Evolutionary conservation across 768 basidiomycete genomes (phyloP), one percentile per base, ranked within the genome.

Genomic region (Dentipellis sp.): DNA sequence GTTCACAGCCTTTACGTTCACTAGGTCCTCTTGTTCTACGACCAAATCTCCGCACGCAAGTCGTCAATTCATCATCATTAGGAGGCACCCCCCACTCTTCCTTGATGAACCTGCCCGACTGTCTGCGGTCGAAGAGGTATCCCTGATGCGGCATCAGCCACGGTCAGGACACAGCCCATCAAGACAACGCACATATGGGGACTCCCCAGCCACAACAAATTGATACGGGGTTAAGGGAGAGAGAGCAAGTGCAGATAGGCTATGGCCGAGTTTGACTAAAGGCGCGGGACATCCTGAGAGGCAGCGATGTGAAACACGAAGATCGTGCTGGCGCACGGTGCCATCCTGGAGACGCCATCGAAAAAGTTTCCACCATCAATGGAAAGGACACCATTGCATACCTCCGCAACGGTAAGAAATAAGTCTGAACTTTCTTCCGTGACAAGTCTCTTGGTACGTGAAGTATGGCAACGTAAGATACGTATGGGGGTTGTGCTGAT

Each of bases 301-400:
- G 69, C 92, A 95, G n/a, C 68, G 68, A 68, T 94, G 88, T 12
- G 76, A 69, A 10, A 78, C 77, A 52, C 92, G 75, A 46, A 94
- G 69, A 65, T 95, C 92, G 66, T 94, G 92, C 65, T 94, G 91
- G 22, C 92, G 79, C 10, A 94, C 91, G 29, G 84, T 78, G 3
- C 90, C 91, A 69, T 95, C 92, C 86, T 92, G 64, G 58, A 42
- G 68, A 29, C 6, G 29, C 29, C 29, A 29, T 29, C 6, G 29
- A 29, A 29, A 3, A 55, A 64, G 38, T 60, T 35, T 69, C 54
- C 56, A 52, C 53, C 10, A 29, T 50, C 48, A 50, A 23, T 58
- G 50, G 67, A 63, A 38, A 62, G 58, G 49, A 60, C 57, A 29
- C 54, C 34, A 22, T 16, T 14, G 23, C 77, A 35, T 52, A 85